These are phyloP conservation scores for Coniochaeta ligniaria DNA, from an alignment of 2,329 filamentous ascomycete species.

Conservation along the genomic window DNA sequence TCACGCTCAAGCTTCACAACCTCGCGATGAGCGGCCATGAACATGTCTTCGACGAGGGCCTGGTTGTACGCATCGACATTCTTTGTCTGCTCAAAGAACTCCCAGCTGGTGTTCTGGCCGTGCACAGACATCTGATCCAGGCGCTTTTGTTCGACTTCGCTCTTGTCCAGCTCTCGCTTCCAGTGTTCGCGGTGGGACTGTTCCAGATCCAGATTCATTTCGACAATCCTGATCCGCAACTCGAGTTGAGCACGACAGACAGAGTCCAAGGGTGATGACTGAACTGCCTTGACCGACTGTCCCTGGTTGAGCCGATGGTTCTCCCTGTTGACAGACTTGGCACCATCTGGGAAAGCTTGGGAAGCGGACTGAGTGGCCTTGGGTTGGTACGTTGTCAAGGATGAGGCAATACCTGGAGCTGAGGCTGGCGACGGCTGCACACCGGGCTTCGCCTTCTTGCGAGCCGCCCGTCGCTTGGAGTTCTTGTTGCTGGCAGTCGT, in stretches of 20 bases:
- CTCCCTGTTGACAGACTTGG: not conserved
- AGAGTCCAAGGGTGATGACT: not conserved
- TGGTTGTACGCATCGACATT: not conserved
- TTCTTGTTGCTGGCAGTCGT: not conserved
- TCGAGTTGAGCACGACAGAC: not conserved
- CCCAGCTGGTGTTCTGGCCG: not conserved
- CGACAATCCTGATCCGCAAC: not conserved
- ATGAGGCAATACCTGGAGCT: not conserved
- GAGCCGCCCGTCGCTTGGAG: not conserved
- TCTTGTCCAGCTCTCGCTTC: not conserved
- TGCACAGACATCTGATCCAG: not conserved
- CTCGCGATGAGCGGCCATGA: not conserved
- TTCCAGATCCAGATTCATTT: not conserved
- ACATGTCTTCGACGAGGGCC: not conserved
- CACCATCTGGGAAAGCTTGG: not conserved
- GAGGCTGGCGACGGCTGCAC: not conserved
- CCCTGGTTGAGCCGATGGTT: too few species aligned
- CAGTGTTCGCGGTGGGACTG: not conserved
- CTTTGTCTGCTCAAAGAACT: not conserved
- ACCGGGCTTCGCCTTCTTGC: not conserved
- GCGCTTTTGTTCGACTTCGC: not conserved
- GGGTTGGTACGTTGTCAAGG: not conserved
- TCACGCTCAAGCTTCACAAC: not conserved
- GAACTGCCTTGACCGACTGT: too few species aligned
- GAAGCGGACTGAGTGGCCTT: not conserved